Evolutionary conservation across 352 stramenopile species (phyloP), one percentile per base, ranked within the genome.

Genomic region (Peronosclerospora sorghi): DNA sequence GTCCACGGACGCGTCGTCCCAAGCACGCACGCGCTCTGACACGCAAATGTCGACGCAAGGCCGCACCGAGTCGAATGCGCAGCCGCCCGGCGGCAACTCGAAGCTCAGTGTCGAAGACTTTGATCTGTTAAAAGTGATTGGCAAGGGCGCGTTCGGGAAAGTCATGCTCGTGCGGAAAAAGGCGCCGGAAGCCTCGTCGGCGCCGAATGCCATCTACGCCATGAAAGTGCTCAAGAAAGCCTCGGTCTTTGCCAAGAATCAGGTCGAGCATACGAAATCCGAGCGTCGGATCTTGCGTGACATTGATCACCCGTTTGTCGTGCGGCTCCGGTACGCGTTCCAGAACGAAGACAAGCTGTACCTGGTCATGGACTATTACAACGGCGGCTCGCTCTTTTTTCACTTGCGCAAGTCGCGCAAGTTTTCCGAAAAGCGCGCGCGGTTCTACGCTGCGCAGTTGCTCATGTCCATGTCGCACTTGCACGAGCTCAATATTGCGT

Each of bases 121-220:
- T 52, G 83, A 97, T 45, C 53, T 97, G 51, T 68, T 97, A 7
- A 96, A 96, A 59, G 88, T 97, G 14, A 93, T 98, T 39, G 93
- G 93, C 19, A 97, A 97, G 53, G 92, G 92, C 20, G 84, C 86
- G 6, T 98, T 97, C 54, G 92, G 92, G 28, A 98, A 98, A 62
- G 92, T 98, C 2, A 96, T 97, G 77, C 66, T 97, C 14, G 92
- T 97, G 20, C 74, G 89, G 35, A 95, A 95, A 54, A 96, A 96
- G 51, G 65, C 78, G 14, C 66, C 91, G 9, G 79, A 87, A 49
- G 64, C 51, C 29, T 47, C 59, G 13, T 54, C 59, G 13, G 84
- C 73, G 54, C 57, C 72, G 32, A 87, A 88, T 38, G 70, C 78
- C 17, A 91, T 94, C 34, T 96, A 94, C 62, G 87, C 87, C 24